phyloP scores from a whole-genome alignment of 2,329 filamentous ascomycete genomes.

The Ascocoryne sarcoides region DNA sequence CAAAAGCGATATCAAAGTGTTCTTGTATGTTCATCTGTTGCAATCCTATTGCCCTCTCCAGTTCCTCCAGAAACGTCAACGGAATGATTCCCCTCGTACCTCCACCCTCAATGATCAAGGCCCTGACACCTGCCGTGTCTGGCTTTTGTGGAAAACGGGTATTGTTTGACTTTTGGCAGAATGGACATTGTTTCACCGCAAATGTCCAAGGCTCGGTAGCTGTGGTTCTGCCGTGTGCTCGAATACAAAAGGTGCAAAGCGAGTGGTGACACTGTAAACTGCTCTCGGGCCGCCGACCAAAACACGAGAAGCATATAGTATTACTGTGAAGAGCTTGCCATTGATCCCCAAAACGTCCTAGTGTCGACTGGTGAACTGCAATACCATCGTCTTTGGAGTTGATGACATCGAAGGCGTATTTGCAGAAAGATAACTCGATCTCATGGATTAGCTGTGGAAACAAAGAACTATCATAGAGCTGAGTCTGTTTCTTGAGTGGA shows the following conservation, averaged over 20 bases:
- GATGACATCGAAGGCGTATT: too few relatives aligned
- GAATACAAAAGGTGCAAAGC: too few relatives aligned
- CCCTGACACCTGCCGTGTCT: conserved; percentile 26
- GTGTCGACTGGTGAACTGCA: too few relatives aligned
- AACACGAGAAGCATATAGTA: too few relatives aligned
- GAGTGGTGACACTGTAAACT: too few relatives aligned
- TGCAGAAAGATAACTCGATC: conserved; percentile 20
- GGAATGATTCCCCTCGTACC: conserved; percentile 15
- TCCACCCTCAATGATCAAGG: conserved; percentile 31
- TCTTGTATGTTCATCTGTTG: neutral
- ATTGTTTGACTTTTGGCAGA: too few relatives aligned
- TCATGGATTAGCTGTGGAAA: neutral
- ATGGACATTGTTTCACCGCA: neutral
- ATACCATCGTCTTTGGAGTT: too few relatives aligned
- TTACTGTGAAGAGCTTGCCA: too few relatives aligned
- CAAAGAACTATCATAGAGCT: neutral
- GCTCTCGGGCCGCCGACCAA: too few relatives aligned
- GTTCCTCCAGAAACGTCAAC: conserved; percentile 18
- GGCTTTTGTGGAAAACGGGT: too few relatives aligned
- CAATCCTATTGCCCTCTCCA: conserved; percentile 3
- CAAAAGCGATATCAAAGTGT: neutral
- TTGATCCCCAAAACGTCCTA: conserved; percentile 5
- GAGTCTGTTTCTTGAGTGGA: neutral
- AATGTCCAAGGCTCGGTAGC: too few relatives aligned
- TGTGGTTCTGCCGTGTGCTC: too few relatives aligned